These are phyloP conservation scores for Phlebiopsis flavidoalba DNA, from an alignment of 768 basidiomycete species.

Conservation along the genomic window DNA sequence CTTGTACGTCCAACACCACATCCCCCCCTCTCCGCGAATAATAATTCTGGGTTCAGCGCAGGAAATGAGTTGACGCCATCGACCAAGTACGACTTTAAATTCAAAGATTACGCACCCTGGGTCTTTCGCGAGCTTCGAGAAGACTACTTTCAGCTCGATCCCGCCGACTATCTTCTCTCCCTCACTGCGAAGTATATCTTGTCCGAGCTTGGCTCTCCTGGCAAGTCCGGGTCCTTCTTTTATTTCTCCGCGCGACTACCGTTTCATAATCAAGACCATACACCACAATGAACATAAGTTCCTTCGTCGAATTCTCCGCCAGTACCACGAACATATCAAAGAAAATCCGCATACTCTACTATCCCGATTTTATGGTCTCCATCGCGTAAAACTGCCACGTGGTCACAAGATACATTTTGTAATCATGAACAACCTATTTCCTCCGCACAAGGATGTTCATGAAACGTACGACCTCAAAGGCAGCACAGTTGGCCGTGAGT, in stretches of 20 bases:
- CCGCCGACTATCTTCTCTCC: slow-evolving; percentile 94
- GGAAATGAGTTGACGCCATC: slow-evolving; percentile 98
- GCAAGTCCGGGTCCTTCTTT: slow-evolving; percentile 98
- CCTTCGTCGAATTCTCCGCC: slow-evolving; percentile 73
- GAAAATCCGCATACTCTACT: slow-evolving; percentile 91
- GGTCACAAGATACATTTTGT: slow-evolving; percentile 98
- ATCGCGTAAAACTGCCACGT: slow-evolving; percentile 92
- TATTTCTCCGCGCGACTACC: slow-evolving; percentile 98
- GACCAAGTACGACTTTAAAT: slow-evolving; percentile 98
- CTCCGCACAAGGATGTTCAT: slow-evolving; percentile 94
- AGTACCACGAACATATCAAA: slow-evolving; percentile 83
- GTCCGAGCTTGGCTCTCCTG: slow-evolving; percentile 95
- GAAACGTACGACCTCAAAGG: slow-evolving; percentile 98
- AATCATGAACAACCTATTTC: slow-evolving; percentile 99
- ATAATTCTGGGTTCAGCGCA: slow-evolving; percentile 42
- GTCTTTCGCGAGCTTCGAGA: slow-evolving; percentile 95
- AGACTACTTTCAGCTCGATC: slow-evolving; percentile 91
- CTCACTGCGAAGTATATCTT: slow-evolving; percentile 97
- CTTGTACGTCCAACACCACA: slow-evolving; percentile 53
- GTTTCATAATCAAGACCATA: slow-evolving; percentile 99
- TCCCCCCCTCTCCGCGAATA: not conserved
- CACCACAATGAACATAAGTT: slow-evolving; percentile 93
- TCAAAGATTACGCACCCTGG: slow-evolving; percentile 99
- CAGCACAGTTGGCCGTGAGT: slow-evolving; percentile 83
- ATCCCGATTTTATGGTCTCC: slow-evolving; percentile 93